Percentiles rank a stretch among this genome's conserved stretches.
Evolutionary conservation across 805 yeast genomes (phyloP).

Genomic region (Hanseniaspora pseudoguilliermondii): DNA sequence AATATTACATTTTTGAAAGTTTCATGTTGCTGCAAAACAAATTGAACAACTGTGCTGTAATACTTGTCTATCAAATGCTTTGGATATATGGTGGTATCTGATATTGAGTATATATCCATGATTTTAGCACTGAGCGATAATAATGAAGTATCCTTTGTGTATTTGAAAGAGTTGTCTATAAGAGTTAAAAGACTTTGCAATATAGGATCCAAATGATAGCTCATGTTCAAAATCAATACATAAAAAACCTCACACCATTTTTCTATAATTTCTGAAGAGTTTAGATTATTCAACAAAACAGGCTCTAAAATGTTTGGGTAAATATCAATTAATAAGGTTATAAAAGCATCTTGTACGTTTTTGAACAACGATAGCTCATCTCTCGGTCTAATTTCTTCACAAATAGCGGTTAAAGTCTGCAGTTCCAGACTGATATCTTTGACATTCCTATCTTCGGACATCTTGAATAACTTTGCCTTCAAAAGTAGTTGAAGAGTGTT

Average conservation of each 20-base stretch:
- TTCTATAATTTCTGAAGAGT: constrained; percentile 1
- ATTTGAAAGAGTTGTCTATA: constrained; percentile 56
- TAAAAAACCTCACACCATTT: background rate
- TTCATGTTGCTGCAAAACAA: constrained; percentile 1
- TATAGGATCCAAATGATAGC: constrained; percentile 30
- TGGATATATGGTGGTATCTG: constrained; percentile 2
- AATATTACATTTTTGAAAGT: constrained; percentile 2
- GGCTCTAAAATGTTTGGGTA: constrained; percentile 7
- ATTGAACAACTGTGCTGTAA: background rate
- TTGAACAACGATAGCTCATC: background rate
- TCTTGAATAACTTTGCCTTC: background rate
- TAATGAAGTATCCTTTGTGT: constrained; percentile 65
- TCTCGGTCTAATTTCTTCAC: constrained; percentile 11
- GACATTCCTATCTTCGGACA: background rate
- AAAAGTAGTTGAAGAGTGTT: background rate
- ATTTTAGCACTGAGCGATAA: constrained; percentile 81
- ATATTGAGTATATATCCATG: constrained; percentile 44
- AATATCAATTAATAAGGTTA: background rate
- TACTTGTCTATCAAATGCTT: background rate
- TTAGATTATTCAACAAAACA: background rate
- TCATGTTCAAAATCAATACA: constrained; percentile 3
- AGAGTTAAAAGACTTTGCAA: constrained; percentile 53
- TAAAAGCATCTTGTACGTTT: constrained; percentile 1
- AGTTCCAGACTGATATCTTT: background rate
- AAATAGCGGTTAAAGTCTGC: constrained; percentile 5